Conservation (phyloP, 768 basidiomycete species). For the Chalciporus piperatus region DNA sequence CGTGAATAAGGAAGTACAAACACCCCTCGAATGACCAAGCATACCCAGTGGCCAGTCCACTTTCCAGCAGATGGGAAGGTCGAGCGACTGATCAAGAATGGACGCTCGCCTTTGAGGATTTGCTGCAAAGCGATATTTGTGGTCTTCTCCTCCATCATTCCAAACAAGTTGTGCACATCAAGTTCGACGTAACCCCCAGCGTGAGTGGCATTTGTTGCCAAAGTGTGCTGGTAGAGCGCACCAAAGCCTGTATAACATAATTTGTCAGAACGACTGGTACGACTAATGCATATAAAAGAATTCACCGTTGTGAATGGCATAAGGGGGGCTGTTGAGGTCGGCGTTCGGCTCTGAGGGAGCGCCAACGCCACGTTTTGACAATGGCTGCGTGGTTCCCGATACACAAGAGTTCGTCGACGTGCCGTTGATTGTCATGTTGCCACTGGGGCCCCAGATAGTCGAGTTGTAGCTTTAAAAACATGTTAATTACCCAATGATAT, state of each 20-base stretch:
- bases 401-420: slow-evolving; percentile 48
- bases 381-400: slow-evolving; percentile 6
- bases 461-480: slow-evolving; percentile 51
- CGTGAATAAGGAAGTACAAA: neutral
- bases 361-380: slow-evolving; percentile 47
- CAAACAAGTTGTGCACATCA: slow-evolving; percentile 70
- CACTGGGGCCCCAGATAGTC: slow-evolving; percentile 61
- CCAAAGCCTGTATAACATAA: slow-evolving; percentile 40
- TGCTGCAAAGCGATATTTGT: slow-evolving; percentile 57
- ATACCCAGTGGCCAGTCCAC: slow-evolving; percentile 73
- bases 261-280: neutral
- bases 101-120: slow-evolving; percentile 56
- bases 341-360: slow-evolving; percentile 46
- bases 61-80: slow-evolving; percentile 67
- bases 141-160: slow-evolving; percentile 66
- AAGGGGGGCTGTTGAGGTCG: slow-evolving; percentile 58
- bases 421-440: slow-evolving; percentile 73
- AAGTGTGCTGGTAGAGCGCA: slow-evolving; percentile 48
- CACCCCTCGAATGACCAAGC: neutral
- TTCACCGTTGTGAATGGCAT: slow-evolving; percentile 70
- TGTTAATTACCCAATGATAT: neutral
- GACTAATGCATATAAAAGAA: neutral
- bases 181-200: slow-evolving; percentile 58
- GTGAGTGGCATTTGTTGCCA: slow-evolving; percentile 75
- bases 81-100: slow-evolving; percentile 69